Evolutionary conservation across 2,329 filamentous ascomycete genomes (phyloP).

Genomic region (Fusarium aywerte): DNA sequence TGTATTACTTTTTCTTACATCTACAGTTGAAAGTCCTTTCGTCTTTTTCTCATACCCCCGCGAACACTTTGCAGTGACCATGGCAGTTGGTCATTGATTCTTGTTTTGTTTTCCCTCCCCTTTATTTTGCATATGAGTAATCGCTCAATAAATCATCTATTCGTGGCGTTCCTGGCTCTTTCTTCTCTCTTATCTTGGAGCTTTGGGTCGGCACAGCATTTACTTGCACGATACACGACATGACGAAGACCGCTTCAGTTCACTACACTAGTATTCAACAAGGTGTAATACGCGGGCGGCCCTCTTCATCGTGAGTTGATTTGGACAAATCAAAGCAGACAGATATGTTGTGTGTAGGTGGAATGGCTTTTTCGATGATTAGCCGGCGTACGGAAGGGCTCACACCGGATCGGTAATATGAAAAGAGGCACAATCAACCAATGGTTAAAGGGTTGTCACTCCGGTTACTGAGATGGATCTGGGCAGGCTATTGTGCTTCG

Average conservation of each 20-base stretch:
- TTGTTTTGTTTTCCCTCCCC: neutral
- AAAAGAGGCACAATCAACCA: neutral
- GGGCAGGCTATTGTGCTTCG: slow-evolving; percentile 1
- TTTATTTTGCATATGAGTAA: slow-evolving; percentile 19
- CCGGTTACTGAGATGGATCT: neutral
- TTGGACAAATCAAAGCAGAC: slow-evolving; percentile 38
- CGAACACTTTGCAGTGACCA: slow-evolving; percentile 6
- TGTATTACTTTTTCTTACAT: slow-evolving; percentile 39
- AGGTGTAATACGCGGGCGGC: neutral
- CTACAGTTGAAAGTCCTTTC: slow-evolving; percentile 22
- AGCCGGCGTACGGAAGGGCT: slow-evolving; percentile 32
- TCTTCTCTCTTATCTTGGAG: slow-evolving; percentile 15
- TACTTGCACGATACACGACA: slow-evolving; percentile 14
- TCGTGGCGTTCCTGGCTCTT: slow-evolving; percentile 30
- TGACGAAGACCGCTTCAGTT: slow-evolving; percentile 1
- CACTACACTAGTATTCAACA: neutral
- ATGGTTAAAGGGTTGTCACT: neutral
- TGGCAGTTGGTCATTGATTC: slow-evolving; percentile 35
- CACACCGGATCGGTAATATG: slow-evolving; percentile 17
- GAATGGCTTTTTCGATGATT: slow-evolving; percentile 29
- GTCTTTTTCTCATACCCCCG: slow-evolving; percentile 27
- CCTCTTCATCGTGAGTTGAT: slow-evolving; percentile 9
- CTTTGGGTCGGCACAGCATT: slow-evolving; percentile 12
- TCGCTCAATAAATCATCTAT: slow-evolving; percentile 18
- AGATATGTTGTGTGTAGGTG: slow-evolving; percentile 25